Evolutionary conservation across 2,329 filamentous ascomycete species (phyloP), one percentile per base, ranked within the genome.

Genomic region (Kalmusia sp.): DNA sequence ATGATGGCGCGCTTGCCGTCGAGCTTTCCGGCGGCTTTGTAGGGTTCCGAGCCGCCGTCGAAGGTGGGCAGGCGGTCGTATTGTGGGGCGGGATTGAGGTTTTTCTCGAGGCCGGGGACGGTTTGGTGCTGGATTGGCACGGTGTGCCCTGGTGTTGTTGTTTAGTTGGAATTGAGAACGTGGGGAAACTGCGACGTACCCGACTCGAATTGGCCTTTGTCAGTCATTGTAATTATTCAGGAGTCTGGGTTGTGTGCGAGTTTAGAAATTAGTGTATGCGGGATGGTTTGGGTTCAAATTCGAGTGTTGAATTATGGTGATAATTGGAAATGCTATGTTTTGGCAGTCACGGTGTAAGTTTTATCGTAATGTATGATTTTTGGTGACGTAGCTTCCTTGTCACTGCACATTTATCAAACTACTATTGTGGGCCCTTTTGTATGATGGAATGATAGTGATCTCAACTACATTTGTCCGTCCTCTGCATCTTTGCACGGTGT

Each of bases 11-110:
- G 89, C 74, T 88, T 90, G 57, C 86, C 90, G 64, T 84, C 75
- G 6, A 95, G 84, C 76, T 95, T 96, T 43, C 86, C 87, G 1
- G 90, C 88, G 3, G 89, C 84, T 68, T 87, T 86, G 77, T 95
- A 93, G 41, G 82, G 82, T 64, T 89, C 84, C 62, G 84, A 87
- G 11, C 85, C 85, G 31, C 88, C 87, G 53, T 89, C 84, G 15
- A 84, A 81, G 4, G 85, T 87, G 0, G 90, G 90, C 2, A 93
- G 74, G 53, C 88, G 79, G 50, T 88, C 85, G 51, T 83, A 85
- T 38, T 83, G 77, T 1, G 89, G 87, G 50, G 83, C 78, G 1
- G 80, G 80, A 17, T 82, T 75, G 77, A 92, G 79, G 15, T 84
- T 73, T 24, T 77, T 72, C 58, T 87, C 78, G 14, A 79, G 76